Base-by-base conservation (phyloP, 208 protist species). In the Acanthamoeba culbertsoni region DNA sequence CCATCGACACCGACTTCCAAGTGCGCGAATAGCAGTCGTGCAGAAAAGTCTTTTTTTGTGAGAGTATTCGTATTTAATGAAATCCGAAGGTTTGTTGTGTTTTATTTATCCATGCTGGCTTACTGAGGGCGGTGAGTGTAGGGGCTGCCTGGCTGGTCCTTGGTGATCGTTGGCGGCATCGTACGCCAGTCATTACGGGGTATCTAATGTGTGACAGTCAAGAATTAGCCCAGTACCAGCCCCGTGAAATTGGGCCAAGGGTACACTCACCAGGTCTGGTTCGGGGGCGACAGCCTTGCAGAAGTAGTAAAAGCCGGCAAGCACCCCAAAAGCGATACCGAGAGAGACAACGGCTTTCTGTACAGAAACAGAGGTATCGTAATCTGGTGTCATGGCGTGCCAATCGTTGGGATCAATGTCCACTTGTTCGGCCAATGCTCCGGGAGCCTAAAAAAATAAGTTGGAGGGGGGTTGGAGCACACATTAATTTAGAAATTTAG, bases 1-100 rank as follows among this genome's bases (percentile, higher is more conserved):
- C 71, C n/a, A 93, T 93, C 53, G 90, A 93, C 71, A 35, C 65
- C 35, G 90, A 93, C 90, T 93, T 93, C 35, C 33, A 51, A 23
- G 68, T 84, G 6, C 57, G 46, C 33, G 12, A 92, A 12, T 55
- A 68, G 59, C 12, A n/a, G n/a, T n/a, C n/a, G n/a, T n/a, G n/a
- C n/a, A n/a, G n/a, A n/a, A n/a, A n/a, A n/a, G 2, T 0, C 16
- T 62, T 20, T 3, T 20, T 62, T 62, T 20, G 48, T 55, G 48
- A 23, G 48, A 23, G 48, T 55, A 18, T 55, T 8, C 18, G 48
- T 55, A n/a, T n/a, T n/a, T n/a, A n/a, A n/a, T n/a, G n/a, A n/a
- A n/a, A n/a, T n/a, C n/a, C n/a, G n/a, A n/a, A n/a, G n/a, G n/a
- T n/a, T n/a, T 55, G 48, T 55, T 55, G 48, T 55, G 48, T 55